Evolutionary conservation across 1,139 yeast genomes (phyloP), one percentile per base, ranked within the genome.

Genomic region (Debaryomycetaceae sp.): DNA sequence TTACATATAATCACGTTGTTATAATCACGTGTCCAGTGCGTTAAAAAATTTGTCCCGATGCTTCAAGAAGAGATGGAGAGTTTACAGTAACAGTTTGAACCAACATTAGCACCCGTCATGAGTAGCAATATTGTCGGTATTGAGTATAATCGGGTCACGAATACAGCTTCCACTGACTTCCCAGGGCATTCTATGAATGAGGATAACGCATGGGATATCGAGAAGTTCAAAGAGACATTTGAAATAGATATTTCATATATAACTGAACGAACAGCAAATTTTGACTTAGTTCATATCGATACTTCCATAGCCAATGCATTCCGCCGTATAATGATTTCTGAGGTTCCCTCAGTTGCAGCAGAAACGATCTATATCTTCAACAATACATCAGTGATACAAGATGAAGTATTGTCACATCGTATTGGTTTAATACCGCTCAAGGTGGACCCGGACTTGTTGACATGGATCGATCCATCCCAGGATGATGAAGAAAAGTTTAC

Each of bases 351-450:
- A 4, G 95, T 93, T 40, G 99, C 99, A 6, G 87, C 96, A 27
- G 99, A 93, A 65, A 81, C 87, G 50, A 89, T 93, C 30, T 91
- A 86, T 63, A 78, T 93, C 52, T 87, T 86, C 71, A 91, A 89
- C 77, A 93, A 93, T 69, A 93, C 99, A 1, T 87, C 97, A 4
- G 97, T 93, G 43, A 87, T 93, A 51, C 98, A 91, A 65, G 99
- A 93, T 65, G 99, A 93, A 70, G 97, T 93, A 11, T 78, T 93
- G 55, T 93, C 99, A 5, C 97, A 89, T 60, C 82, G 99, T 72
- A 82, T 93, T 49, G 99, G 99, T 39, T 76, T 93, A 51, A 78
- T 93, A 45, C 99, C 99, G 33, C 75, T 95, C 56, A 85, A 85
- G 55, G 86, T 89, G 41, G 95, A 89, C 62, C 98, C 99, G n/a